phyloP scores from a whole-genome alignment of 768 basidiomycete genomes.

The Lactifluus hygrophoroides region DNA sequence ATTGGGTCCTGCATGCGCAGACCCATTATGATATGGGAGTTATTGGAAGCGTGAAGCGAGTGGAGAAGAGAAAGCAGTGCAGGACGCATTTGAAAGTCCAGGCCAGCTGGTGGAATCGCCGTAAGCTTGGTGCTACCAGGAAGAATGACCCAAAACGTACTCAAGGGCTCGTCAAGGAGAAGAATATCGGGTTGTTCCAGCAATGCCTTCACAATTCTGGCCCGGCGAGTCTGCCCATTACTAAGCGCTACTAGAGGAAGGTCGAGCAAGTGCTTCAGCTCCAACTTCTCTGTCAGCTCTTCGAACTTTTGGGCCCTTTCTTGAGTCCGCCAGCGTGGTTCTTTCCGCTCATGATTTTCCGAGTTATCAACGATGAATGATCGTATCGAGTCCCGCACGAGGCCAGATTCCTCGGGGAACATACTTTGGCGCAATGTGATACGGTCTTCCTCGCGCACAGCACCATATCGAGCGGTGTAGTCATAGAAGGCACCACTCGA shows the following conservation, averaged over 20 bases:
- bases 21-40: conserved; percentile 57
- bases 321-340: conserved; percentile 16
- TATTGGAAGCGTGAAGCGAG: conserved; percentile 38
- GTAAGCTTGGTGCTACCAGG: neutral
- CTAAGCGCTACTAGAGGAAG: conserved; percentile 78
- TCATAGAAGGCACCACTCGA: conserved; percentile 78
- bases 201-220: conserved; percentile 73
- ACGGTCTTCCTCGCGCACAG: conserved; percentile 76
- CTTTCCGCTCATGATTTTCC: conserved; percentile 9
- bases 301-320: conserved; percentile 35
- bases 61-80: conserved; percentile 47
- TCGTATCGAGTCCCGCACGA: neutral
- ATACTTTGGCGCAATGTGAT: conserved; percentile 68
- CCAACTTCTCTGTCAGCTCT: conserved; percentile 45
- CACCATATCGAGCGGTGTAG: conserved; percentile 87
- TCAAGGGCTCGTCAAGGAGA: conserved; percentile 87
- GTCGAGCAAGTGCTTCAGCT: conserved; percentile 58
- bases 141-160: conserved; percentile 33
- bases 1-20: conserved; percentile 62
- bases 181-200: conserved; percentile 63
- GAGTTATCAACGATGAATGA: conserved; percentile 6
- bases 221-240: conserved; percentile 87
- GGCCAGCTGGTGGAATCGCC: conserved; percentile 47
- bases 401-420: conserved; percentile 27
- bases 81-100: conserved; percentile 56